Base-by-base conservation (phyloP, 371 early-diverging fungal genomes). In the Mucor circinelloides region DNA sequence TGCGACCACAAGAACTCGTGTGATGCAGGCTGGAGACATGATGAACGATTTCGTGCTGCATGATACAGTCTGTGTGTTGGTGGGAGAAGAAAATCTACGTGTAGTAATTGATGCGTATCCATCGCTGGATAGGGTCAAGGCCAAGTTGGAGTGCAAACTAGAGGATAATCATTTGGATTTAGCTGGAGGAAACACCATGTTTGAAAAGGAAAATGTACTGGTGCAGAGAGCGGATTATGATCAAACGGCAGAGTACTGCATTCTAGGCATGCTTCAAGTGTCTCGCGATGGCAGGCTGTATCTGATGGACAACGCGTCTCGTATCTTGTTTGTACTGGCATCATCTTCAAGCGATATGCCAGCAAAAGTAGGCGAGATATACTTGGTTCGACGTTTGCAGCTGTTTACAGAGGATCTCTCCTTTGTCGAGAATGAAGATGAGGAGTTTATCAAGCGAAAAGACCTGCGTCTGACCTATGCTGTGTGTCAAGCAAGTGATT, bases 401-500 rank as follows among this genome's bases (percentile, higher is more conserved):
- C 13, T 56, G 58, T 44, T 56, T 46, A 8, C 23, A 5, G 65
- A 58, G 17, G 65, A 64, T 34, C 28, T 66, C 4, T 40, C 64
- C 1, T 56, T 6, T 40, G 23, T 54, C 0, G 36, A 27, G 9
- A 27, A 12, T 36, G 9, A 23, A 25, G 30, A 63, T 6, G 19
- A 2, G 17, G 28, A 19, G 13, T 32, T 7, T 7, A 36, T 32
- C 19, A 4, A n/a, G 7, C 34, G 59, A 40, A 32, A 59, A 38
- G 31, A 40, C 15, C 25, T 55, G 8, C 15, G 6, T 5, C 2
- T 12, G 6, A n/a, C 40, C 2, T 63, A 63, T 28, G 4, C 38
- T 19, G 36, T 36, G 28, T 63, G 55, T n/a, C 34, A 63, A 9
- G 28, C 4, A 0, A 23, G 9, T 34, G 57, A 44, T 57, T 31